These are phyloP conservation scores for Chrysochromulina tobinii DNA, from an alignment of 78 protist species.

Conservation along the genomic window DNA sequence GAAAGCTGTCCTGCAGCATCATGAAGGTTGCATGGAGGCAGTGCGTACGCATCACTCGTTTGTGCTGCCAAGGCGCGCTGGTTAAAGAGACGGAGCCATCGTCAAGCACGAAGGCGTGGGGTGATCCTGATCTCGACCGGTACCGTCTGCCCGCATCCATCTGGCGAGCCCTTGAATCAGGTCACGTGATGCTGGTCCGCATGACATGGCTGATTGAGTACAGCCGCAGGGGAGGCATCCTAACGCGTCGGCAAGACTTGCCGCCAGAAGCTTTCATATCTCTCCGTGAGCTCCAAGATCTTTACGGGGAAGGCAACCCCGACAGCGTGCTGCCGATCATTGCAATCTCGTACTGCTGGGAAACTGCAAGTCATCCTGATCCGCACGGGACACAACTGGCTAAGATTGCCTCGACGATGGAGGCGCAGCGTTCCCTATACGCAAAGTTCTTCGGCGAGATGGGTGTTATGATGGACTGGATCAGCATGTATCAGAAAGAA, in stretches of 20 bases:
- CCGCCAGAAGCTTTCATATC: background rate
- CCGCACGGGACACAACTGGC: background rate
- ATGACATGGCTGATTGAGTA: no score
- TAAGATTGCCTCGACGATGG: background rate
- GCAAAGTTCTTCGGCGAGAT: background rate
- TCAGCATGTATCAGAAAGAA: background rate
- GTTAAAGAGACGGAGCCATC: no score
- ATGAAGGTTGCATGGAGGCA: no score
- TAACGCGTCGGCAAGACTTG: background rate
- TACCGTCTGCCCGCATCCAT: no score
- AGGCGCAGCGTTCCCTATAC: background rate
- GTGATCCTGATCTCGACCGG: no score
- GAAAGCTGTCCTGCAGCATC: no score
- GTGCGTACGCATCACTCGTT: no score
- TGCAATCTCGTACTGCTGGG: background rate
- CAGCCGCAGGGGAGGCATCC: background rate
- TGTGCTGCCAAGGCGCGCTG: no score
- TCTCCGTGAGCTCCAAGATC: background rate
- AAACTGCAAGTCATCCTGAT: background rate
- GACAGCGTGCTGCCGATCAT: background rate
- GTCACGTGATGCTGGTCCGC: no score
- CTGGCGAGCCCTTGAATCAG: no score
- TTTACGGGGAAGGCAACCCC: background rate
- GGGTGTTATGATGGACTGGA: background rate
- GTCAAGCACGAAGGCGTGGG: no score